Evolutionary conservation across 371 early-diverging fungal species (phyloP), one percentile per base, ranked within the genome.

Genomic region (Mortierella sp.): DNA sequence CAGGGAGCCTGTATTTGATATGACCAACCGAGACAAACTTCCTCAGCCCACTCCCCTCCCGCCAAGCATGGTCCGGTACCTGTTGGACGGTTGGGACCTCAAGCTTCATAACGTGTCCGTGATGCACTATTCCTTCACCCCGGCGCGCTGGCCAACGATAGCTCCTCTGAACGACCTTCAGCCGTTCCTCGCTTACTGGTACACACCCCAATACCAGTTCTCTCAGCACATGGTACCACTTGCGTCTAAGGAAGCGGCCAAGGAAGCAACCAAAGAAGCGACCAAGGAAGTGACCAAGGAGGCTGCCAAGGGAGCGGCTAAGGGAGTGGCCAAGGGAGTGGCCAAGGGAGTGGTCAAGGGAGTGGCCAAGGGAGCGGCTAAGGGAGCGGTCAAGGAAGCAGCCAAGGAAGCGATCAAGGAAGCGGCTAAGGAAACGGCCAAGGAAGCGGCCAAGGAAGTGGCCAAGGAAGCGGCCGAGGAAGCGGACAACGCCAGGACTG

Each of bases 131-230:
- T 19, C 65, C 8, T 65, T 34, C 21, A 65, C 24, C 34, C 65
- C 65, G 10, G 65, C 65, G 11, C 65, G 65, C 38, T 65, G 65
- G 65, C 65, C 65, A 2, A 38, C 65, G 19, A 34, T 16, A 38
- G 34, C 65, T 19, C 65, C 65, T 38, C 21, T 65, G 65, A 65
- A 65, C 65, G 65, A 65, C 34, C 38, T 65, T 21, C 65, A 65
- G 38, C 65, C 65, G 9, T 65, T 65, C 65, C 65, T 65, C 42
- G 65, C 65, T 65, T 38, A 65, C 10, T 65, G 65, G 65, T 65
- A 65, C 65, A 65, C 65, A 9, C 65, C 65, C 34, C 38, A 34
- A 10, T 65, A 38, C 38, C 34, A 65, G 65, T 38, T 65, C 38
- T 38, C 65, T 9, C 38, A 65, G 9, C 65, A 65, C 24, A 24